Percentiles rank a stretch among this genome's conserved stretches.
These are phyloP conservation scores for Globisporangium paddicum DNA, from an alignment of 352 stramenopile species.

Conservation along the genomic window DNA sequence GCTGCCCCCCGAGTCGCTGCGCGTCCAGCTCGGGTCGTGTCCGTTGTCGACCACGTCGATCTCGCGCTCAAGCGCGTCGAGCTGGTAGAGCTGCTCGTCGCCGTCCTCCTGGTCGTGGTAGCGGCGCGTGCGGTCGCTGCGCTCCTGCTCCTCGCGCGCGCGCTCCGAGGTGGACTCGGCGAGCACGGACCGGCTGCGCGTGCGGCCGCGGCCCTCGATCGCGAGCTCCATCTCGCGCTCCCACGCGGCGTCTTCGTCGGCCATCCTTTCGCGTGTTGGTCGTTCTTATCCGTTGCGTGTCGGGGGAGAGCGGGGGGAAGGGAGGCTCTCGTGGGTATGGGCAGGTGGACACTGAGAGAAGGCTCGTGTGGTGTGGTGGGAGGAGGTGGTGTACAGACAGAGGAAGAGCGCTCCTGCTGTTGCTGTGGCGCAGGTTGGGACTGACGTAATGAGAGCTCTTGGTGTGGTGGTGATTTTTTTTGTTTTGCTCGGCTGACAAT, in stretches of 20 bases:
- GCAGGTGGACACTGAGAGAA: background rate
- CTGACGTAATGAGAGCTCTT: constrained; percentile 1
- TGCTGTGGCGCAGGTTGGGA: constrained; percentile 6
- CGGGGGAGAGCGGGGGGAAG: background rate
- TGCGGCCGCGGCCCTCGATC: constrained; percentile 65
- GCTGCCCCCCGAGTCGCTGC: constrained; percentile 16
- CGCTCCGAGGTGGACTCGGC: constrained; percentile 31
- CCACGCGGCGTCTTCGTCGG: constrained; percentile 55
- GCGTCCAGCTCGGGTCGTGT: constrained; percentile 30
- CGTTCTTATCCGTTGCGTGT: background rate
- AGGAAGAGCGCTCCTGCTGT: background rate
- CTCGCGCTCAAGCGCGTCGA: constrained; percentile 17
- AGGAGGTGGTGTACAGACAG: constrained; percentile 9
- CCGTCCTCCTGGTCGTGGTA: constrained; percentile 10
- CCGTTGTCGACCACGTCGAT: constrained; percentile 28
- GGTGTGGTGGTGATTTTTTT: background rate
- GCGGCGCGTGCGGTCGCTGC: constrained; percentile 3
- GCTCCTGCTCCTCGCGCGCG: background rate
- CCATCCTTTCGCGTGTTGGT: constrained; percentile 10
- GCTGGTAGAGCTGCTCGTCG: constrained; percentile 7
- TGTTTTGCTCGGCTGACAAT: background rate
- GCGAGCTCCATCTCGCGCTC: constrained; percentile 81
- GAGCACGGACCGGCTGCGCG: constrained; percentile 79
- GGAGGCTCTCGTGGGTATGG: background rate
- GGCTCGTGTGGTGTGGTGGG: background rate